A percentile compares a stretch with the other conserved stretches of the same genome.
These are phyloP conservation scores for Lentinula raphanica DNA, from an alignment of 768 basidiomycete species.

Conservation along the genomic window DNA sequence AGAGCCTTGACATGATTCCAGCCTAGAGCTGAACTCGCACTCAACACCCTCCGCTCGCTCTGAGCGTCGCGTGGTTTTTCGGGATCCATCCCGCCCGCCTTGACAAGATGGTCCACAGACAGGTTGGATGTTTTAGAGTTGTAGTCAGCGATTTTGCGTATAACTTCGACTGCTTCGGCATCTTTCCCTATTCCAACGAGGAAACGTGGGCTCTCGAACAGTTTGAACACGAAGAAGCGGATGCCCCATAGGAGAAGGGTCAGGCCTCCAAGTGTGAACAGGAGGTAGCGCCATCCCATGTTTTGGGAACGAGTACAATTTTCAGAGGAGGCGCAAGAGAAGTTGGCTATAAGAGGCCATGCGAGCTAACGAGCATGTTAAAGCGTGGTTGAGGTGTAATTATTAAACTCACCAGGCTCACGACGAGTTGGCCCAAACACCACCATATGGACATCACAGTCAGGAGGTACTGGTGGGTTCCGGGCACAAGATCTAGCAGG, in stretches of 20 bases:
- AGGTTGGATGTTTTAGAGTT: conserved; percentile 40
- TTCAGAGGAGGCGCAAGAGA: conserved; percentile 36
- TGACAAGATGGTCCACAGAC: conserved; percentile 38
- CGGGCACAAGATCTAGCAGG: conserved; percentile 42
- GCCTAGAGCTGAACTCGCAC: conserved; percentile 30
- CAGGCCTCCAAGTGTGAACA: conserved; percentile 48
- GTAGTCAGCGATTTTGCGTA: conserved; percentile 45
- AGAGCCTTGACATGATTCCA: conserved; percentile 48
- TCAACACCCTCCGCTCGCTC: conserved; percentile 21
- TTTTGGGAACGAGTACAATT: conserved; percentile 39
- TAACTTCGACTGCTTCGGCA: conserved; percentile 41
- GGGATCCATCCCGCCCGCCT: conserved; percentile 20
- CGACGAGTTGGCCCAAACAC: conserved; percentile 51
- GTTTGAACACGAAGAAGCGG: conserved; percentile 47
- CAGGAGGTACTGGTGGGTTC: conserved; percentile 52
- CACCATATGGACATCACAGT: conserved; percentile 57
- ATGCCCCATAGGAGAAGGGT: conserved; percentile 48
- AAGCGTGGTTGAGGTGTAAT: background rate
- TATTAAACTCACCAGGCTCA: conserved; percentile 35
- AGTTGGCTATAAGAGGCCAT: conserved; percentile 55
- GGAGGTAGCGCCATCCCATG: conserved; percentile 63
- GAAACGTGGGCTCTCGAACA: conserved; percentile 55
- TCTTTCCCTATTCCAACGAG: conserved; percentile 51
- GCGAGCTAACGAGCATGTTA: conserved; percentile 35
- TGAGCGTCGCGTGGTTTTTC: conserved; percentile 10